Percentiles rank a stretch among this genome's conserved stretches.
Conservation (phyloP, 768 basidiomycete genomes). For the Leccinum boreale region DNA sequence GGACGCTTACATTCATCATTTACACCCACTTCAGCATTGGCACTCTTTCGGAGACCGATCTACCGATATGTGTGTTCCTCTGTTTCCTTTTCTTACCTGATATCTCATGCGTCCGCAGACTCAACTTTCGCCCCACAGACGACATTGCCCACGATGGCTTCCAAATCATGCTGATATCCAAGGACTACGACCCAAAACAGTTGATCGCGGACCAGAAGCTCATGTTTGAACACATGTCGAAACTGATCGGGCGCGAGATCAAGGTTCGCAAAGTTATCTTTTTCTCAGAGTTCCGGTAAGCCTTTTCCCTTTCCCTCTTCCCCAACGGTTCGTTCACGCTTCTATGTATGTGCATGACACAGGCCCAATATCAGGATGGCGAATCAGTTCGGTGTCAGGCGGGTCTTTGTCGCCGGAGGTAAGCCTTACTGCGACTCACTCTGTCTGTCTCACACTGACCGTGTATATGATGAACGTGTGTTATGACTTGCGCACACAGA, state of each 20-base stretch:
- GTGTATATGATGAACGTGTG: not conserved
- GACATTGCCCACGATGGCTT: conserved; percentile 22
- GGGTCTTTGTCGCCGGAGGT: conserved; percentile 51
- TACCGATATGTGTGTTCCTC: conserved; percentile 2
- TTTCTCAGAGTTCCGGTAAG: conserved; percentile 29
- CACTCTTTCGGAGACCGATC: conserved; percentile 17
- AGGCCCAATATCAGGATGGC: conserved; percentile 51
- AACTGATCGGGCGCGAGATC: conserved; percentile 28
- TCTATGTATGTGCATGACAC: not conserved
- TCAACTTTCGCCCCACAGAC: conserved; percentile 14
- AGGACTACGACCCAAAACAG: conserved; percentile 10
- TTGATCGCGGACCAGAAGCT: conserved; percentile 21
- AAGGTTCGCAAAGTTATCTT: conserved; percentile 28
- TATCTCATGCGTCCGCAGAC: not conserved
- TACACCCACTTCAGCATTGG: conserved; percentile 20
- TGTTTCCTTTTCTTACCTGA: not conserved
- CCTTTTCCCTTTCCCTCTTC: not conserved
- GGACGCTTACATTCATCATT: not conserved
- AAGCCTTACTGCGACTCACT: not conserved
- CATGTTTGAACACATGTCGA: conserved; percentile 30
- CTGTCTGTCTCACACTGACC: not conserved
- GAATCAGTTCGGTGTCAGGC: conserved; percentile 37
- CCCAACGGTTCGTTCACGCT: not conserved
- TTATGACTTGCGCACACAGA: conserved; percentile 30
- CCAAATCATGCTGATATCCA: conserved; percentile 8